These are phyloP conservation scores for Strigomonas culicis DNA, from an alignment of 208 protist species.

Conservation along the genomic window DNA sequence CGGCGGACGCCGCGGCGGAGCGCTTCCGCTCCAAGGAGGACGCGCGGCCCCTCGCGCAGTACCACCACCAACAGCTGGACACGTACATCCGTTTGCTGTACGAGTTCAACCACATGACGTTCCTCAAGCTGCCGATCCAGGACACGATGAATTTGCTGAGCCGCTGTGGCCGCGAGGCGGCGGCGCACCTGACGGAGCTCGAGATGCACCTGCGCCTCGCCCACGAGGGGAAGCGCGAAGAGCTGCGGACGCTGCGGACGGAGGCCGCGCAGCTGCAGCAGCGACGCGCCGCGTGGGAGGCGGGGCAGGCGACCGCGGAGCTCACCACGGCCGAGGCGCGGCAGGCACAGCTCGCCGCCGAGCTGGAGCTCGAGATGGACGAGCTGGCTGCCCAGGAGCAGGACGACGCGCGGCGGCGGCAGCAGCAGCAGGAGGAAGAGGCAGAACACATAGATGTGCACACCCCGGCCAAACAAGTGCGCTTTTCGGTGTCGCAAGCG, in stretches of 20 bases:
- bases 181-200: conserved; percentile 70
- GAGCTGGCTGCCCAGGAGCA: background rate
- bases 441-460: background rate
- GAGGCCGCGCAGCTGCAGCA: conserved; percentile 35
- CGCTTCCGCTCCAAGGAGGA: conserved; percentile 7
- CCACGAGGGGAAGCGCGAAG: conserved; percentile 37
- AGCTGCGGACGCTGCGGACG: conserved; percentile 33
- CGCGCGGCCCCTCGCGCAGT: conserved; percentile 30
- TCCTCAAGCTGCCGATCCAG: conserved; percentile 78
- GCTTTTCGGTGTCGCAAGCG: background rate
- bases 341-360: background rate
- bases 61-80: conserved; percentile 81
- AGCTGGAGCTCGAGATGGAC: background rate
- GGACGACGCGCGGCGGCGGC: background rate
- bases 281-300: conserved; percentile 28
- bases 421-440: background rate
- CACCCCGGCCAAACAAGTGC: background rate
- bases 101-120: conserved; percentile 85
- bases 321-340: conserved; percentile 20
- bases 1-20: background rate
- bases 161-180: conserved; percentile 66
- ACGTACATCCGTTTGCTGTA: conserved; percentile 68
- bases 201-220: conserved; percentile 60
- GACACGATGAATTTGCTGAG: conserved; percentile 76
- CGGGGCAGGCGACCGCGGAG: conserved; percentile 29